Conservation (phyloP, 345 rosid species). For the Lumnitzera racemosa region DNA sequence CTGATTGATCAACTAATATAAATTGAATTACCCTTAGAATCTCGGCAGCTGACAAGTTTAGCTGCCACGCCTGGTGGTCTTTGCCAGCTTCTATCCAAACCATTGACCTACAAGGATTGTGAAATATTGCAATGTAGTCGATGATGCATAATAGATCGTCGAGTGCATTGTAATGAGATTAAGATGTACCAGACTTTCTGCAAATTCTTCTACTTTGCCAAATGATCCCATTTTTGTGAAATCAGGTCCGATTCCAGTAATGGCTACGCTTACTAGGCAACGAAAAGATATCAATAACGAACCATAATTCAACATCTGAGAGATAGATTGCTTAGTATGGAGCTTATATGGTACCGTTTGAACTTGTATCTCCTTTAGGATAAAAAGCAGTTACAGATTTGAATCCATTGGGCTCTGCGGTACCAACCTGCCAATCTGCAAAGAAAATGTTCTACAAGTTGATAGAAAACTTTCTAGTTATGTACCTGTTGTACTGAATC, state of each 20-base stretch:
- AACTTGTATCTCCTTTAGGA: conserved; percentile 47
- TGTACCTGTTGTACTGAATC: background rate
- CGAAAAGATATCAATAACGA: conserved; percentile 8
- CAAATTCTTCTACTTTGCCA: conserved; percentile 89
- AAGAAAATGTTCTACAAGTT: background rate
- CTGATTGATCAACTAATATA: no score
- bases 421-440: conserved; percentile 74
- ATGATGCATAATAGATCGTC: background rate
- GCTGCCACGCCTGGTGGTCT: conserved; percentile 80
- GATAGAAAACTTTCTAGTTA: no score
- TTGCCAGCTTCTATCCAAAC: conserved; percentile 93
- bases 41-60: conserved; percentile 57
- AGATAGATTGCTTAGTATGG: background rate
- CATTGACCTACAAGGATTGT: conserved; percentile 47
- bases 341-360: conserved; percentile 41
- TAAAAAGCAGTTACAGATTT: conserved; percentile 83
- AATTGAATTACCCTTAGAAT: conserved; percentile 46
- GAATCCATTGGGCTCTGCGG: conserved; percentile 68
- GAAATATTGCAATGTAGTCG: background rate
- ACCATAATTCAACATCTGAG: background rate
- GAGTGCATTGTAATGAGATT: background rate
- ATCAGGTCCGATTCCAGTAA: conserved; percentile 90
- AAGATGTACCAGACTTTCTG: conserved; percentile 63
- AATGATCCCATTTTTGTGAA: conserved; percentile 87
- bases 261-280: conserved; percentile 48